Percentiles rank a stretch among this genome's conserved stretches.
Evolutionary conservation across 441 rosid species (phyloP).

Genomic region (Corymbia calophylla): DNA sequence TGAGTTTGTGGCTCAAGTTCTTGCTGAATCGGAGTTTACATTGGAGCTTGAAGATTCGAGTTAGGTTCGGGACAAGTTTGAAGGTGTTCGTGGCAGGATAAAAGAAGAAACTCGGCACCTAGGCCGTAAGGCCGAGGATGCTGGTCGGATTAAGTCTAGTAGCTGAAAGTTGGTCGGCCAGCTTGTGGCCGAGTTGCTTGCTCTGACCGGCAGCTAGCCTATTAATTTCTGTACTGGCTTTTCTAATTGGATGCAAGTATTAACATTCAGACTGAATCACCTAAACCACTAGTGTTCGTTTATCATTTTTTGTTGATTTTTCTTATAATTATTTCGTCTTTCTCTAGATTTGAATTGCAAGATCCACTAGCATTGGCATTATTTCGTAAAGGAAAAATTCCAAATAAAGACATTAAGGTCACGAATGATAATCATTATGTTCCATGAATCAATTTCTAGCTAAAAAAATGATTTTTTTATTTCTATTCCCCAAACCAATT

Average conservation of each 20-base stretch:
- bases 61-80: background rate
- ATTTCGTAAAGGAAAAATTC: background rate
- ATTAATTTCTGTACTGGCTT: background rate
- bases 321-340: background rate
- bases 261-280: rapidly evolving
- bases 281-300: background rate
- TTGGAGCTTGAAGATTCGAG: background rate
- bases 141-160: background rate
- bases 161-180: background rate
- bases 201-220: background rate
- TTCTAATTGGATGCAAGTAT: rapidly evolving
- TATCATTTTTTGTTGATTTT: background rate
- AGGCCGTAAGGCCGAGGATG: background rate
- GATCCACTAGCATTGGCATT: background rate
- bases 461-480: no score
- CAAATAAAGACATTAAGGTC: no score
- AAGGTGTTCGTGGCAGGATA: background rate
- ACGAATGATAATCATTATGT: no score
- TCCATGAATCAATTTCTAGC: no score
- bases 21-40: background rate
- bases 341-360: background rate
- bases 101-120: background rate
- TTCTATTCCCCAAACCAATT: no score
- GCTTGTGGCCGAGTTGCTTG: background rate
- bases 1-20: background rate